Percentiles rank a stretch among this genome's conserved stretches.
Conservation (phyloP, 208 protist species). For the Leishmania aethiopica region DNA sequence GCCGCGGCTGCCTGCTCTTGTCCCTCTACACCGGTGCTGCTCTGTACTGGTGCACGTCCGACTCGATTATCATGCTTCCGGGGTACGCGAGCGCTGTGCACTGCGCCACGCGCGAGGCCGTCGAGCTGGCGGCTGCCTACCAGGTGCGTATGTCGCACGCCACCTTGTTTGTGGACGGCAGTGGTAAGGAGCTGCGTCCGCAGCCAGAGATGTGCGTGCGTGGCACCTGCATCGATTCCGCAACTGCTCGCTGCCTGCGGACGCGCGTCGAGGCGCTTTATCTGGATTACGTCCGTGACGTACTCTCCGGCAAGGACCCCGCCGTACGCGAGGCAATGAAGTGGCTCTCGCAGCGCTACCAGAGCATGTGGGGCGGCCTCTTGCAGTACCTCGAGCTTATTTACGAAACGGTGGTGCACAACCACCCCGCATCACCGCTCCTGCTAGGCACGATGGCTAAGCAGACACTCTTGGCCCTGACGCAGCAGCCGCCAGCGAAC, state of each 20-base stretch:
- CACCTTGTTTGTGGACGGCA: constrained; percentile 28
- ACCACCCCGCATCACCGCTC: background rate
- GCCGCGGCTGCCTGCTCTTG: constrained; percentile 71
- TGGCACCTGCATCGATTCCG: constrained; percentile 70
- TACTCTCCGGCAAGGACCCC: constrained; percentile 42
- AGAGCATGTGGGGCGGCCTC: constrained; percentile 68
- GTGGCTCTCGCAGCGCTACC: constrained; percentile 72
- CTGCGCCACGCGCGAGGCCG: constrained; percentile 59
- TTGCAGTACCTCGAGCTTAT: constrained; percentile 59
- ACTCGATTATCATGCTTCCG: constrained; percentile 47
- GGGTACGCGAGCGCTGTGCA: constrained; percentile 64
- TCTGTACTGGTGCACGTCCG: constrained; percentile 69
- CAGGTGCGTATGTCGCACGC: constrained; percentile 32
- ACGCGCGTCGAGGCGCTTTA: constrained; percentile 47
- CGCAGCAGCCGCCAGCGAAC: constrained; percentile 14
- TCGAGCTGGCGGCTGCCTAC: constrained; percentile 39
- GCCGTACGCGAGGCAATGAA: constrained; percentile 39
- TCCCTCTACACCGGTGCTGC: constrained; percentile 82
- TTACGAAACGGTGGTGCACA: constrained; percentile 33
- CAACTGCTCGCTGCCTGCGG: constrained; percentile 35
- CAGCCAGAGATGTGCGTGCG: constrained; percentile 47
- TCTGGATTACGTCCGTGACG: constrained; percentile 42
- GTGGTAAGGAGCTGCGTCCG: constrained; percentile 11
- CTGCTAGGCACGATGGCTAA: background rate
- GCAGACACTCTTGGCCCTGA: constrained; percentile 16